A percentile compares a stretch with the other conserved stretches of the same genome.
These are phyloP conservation scores for Tylopilus subfusipes DNA, from an alignment of 768 basidiomycete species.

Conservation along the genomic window DNA sequence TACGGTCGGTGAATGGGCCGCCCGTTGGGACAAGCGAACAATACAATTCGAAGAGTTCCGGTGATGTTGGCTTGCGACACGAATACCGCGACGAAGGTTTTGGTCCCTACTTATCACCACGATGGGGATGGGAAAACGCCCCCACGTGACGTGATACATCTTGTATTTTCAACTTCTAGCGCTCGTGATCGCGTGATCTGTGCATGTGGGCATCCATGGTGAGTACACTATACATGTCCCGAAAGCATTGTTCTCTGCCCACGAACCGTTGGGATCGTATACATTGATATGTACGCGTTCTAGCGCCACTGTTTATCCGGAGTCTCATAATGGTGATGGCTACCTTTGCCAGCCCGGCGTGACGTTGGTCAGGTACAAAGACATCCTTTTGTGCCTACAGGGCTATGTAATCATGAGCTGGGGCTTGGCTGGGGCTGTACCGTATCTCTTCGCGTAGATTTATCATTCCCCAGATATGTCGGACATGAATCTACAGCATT, in stretches of 20 bases:
- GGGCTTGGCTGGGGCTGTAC: background rate
- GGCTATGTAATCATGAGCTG: too few relatives aligned
- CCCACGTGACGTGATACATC: background rate
- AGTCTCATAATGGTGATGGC: background rate
- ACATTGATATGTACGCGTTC: background rate
- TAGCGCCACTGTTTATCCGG: background rate
- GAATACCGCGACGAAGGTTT: too few relatives aligned
- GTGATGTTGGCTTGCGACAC: background rate
- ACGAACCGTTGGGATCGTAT: background rate
- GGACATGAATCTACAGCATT: background rate
- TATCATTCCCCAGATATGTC: background rate
- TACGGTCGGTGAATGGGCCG: background rate
- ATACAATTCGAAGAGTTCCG: too few relatives aligned
- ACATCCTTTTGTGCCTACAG: background rate
- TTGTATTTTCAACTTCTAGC: background rate
- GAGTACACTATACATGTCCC: too few relatives aligned
- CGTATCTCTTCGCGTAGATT: too few relatives aligned
- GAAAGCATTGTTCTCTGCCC: background rate
- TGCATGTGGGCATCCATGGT: too few relatives aligned
- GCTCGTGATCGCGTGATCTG: background rate
- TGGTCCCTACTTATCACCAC: background rate
- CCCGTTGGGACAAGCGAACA: background rate
- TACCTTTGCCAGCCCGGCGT: too few relatives aligned
- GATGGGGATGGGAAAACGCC: background rate
- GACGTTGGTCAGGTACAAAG: background rate